phyloP scores from a whole-genome alignment of 192 early-diverging fungal genomes.

The Phlyctochytrium bullatum region DNA sequence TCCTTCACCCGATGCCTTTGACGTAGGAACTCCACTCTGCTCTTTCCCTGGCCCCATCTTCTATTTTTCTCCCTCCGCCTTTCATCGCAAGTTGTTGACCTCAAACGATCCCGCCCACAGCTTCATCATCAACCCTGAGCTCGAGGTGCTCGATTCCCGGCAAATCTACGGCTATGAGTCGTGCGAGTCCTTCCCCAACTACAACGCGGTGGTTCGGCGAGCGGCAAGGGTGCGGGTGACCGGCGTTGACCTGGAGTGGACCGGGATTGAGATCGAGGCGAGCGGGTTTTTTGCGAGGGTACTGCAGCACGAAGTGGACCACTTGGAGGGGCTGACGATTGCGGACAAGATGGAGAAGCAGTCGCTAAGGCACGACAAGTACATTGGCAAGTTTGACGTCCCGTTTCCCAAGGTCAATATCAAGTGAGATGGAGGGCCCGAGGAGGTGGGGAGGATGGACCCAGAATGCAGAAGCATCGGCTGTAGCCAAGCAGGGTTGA shows the following conservation, averaged over 20 bases:
- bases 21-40: background rate
- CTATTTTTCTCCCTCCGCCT: background rate
- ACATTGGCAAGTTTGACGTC: background rate
- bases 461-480: too few relatives aligned
- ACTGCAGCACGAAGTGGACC: slow-evolving; percentile 53
- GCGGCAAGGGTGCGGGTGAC: slow-evolving; percentile 5
- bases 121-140: slow-evolving; percentile 49
- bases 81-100: background rate
- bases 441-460: too few relatives aligned
- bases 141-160: slow-evolving; percentile 22
- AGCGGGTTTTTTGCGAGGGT: slow-evolving; percentile 37
- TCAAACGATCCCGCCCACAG: slow-evolving; percentile 18
- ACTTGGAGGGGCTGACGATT: slow-evolving; percentile 43
- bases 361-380: slow-evolving; percentile 45
- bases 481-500: too few relatives aligned
- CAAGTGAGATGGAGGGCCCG: background rate
- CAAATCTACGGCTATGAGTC: slow-evolving; percentile 42
- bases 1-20: slow-evolving; percentile 18
- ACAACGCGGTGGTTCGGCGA: slow-evolving; percentile 43
- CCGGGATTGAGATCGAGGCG: slow-evolving; percentile 19
- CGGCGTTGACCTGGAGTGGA: slow-evolving; percentile 37
- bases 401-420: background rate
- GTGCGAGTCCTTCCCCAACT: slow-evolving; percentile 48
- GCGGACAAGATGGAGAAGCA: slow-evolving; percentile 41
- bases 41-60: too few relatives aligned